Evolutionary conservation across 2,329 filamentous ascomycete species (phyloP), one percentile per base, ranked within the genome.

Genomic region (Trichophyton simii): DNA sequence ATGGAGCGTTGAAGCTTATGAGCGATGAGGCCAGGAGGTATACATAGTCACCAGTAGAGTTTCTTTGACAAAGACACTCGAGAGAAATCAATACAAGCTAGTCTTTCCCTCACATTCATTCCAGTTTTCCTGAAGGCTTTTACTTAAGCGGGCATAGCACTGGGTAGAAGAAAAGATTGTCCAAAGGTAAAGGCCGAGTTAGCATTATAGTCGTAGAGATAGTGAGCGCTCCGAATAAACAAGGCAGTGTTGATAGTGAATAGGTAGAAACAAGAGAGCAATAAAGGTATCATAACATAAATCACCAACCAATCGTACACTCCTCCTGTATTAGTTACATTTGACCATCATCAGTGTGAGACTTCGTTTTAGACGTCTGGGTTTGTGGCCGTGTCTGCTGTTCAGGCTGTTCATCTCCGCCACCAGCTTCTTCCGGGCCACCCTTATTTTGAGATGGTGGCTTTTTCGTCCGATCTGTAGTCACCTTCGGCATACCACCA

Each of bases 41-140:
- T 52, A 52, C 46, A 28, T 52, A 52, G 11, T 22, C 46, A 55
- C 46, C 46, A 55, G 52, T 55, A 55, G 52, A 55, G 52, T 34
- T 55, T 9, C 52, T 55, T 52, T 52, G 44, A 48, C 34, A 48
- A 52, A 25, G 25, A 25, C 20, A 52, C 20, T 52, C 11, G 20
- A 15, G 22, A 52, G 46, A 20, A 52, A 28, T 52, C 46, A 52
- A 52, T 52, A 52, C 25, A 28, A 52, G 46, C 20, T 52, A 52
- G 46, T 52, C 22, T 22, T 52, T 48, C 22, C 20, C 18, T 50
- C 20, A 7, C 0, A 38, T 38, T 13, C 2, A 38, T 38, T 38
- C 34, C 8, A 3, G 11, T 38, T 4, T 11, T 0, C 11, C 0
- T 2, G 9, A 38, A 13, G 34, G 34, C 9, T 38, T 38, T 2